Evolutionary conservation across 2,329 filamentous ascomycete species (phyloP).

Genomic region (Chalaropsis thielavioides): DNA sequence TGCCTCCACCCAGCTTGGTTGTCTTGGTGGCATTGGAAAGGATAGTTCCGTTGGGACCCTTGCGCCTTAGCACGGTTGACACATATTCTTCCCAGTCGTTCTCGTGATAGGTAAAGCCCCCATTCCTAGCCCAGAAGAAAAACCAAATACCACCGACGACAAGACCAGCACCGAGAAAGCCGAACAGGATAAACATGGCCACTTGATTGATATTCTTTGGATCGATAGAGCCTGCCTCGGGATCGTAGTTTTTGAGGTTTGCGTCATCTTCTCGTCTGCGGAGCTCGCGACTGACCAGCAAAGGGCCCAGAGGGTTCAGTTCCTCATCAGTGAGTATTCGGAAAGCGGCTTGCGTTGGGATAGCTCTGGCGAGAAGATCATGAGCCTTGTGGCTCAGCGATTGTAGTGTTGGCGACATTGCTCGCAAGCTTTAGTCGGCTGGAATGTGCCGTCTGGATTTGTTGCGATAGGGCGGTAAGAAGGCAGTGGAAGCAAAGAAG

Average conservation of each 20-base stretch:
- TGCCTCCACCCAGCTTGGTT: constrained; percentile 77
- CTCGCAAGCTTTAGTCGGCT: background rate
- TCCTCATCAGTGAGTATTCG: constrained; percentile 8
- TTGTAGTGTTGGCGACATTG: constrained; percentile 10
- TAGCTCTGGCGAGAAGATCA: background rate
- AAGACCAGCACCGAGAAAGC: constrained; percentile 63
- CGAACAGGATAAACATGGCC: constrained; percentile 74
- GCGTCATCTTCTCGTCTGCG: constrained; percentile 27
- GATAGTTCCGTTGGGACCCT: constrained; percentile 76
- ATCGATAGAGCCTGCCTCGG: constrained; percentile 35
- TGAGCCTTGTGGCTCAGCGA: constrained; percentile 8
- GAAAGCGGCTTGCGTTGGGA: background rate
- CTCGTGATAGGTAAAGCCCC: constrained; percentile 74
- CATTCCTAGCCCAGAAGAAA: constrained; percentile 97
- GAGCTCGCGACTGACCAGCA: constrained; percentile 32
- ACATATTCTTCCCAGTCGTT: constrained; percentile 98
- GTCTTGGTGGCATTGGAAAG: constrained; percentile 68
- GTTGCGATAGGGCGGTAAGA: background rate
- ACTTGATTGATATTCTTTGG: constrained; percentile 47
- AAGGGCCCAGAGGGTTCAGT: constrained; percentile 24
- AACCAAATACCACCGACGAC: constrained; percentile 77
- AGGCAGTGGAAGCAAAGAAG: background rate
- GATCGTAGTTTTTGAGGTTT: constrained; percentile 27
- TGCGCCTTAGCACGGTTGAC: constrained; percentile 75
- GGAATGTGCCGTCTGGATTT: background rate